Percentiles rank a stretch among this genome's conserved stretches.
Conservation (phyloP, 345 rosid genomes). For the Populus davidiana region DNA sequence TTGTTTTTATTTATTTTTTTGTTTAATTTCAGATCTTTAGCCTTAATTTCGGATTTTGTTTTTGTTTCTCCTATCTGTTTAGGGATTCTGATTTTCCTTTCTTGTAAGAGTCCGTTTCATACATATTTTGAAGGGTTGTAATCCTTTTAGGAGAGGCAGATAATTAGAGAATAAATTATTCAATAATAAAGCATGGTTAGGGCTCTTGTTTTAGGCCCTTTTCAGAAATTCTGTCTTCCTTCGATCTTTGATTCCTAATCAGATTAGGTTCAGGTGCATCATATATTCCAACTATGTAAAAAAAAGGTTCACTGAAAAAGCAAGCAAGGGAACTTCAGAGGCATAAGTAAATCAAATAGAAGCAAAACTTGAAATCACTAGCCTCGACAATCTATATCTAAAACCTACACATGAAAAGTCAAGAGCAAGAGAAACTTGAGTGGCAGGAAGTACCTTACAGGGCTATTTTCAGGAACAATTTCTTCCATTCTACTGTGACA, state of each 20-base stretch:
- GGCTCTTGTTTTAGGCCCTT: background rate
- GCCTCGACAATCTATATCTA: background rate
- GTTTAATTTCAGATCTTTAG: too few species aligned
- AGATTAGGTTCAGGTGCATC: too few species aligned
- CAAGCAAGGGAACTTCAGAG: background rate
- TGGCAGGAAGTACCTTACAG: constrained; percentile 49
- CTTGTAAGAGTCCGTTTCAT: too few species aligned
- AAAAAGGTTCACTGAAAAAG: background rate
- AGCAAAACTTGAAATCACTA: constrained; percentile 2
- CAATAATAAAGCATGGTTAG: background rate
- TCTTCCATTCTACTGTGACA: constrained; percentile 88
- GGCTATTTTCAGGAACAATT: constrained; percentile 46
- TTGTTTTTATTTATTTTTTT: too few species aligned
- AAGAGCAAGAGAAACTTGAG: constrained; percentile 9
- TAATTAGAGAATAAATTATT: background rate
- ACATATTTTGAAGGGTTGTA: background rate
- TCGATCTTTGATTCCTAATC: too few species aligned
- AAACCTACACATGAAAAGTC: constrained; percentile 6
- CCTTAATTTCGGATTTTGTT: too few species aligned
- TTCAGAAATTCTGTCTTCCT: too few species aligned
- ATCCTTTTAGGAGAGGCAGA: background rate
- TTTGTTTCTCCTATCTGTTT: too few species aligned
- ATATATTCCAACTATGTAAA: background rate
- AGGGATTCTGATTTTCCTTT: too few species aligned
- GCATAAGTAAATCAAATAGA: background rate